Base-by-base conservation (phyloP, 495 filamentous ascomycete genomes). In the Lasiosphaeria miniovina region DNA sequence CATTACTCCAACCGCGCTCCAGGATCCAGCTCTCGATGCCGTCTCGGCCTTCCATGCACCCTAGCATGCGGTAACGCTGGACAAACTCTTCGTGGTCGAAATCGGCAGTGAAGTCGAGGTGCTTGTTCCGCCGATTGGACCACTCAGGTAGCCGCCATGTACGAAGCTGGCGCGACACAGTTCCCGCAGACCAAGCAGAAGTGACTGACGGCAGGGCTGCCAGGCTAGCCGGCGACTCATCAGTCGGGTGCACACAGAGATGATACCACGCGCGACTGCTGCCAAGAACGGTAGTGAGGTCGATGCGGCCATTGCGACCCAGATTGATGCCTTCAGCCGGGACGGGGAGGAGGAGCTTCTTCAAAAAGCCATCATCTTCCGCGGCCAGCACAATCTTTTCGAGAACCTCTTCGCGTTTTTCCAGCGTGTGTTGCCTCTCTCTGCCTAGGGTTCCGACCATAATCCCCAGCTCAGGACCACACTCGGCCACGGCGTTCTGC, bases 1-100 rank as follows among this genome's bases (percentile, higher is more conserved):
- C 94, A 66, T 98, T 98, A 73, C 90, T 96, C 94, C 94, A 98
- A 3, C 94, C 95, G 48, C 94, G 85, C 72, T 98, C 92, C 48
- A 97, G 81, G 53, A 96, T 82, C 94, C 94, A 98, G 70, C 84
- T 96, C 64, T 98, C 91, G 52, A 97, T 90, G 52, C 95, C 95
- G 65, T 98, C 94, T 48, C 86, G 82, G 52, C 95, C 94, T 66
- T 95, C 91, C 61, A 87, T 81, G 70, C 94, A 98, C 15, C 94
- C 94, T 8, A 98, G 81, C 10, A 84, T 80, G 32, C 85, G 75
- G 69, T 96, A 98, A 31, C 95, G 84, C 65, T 80, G 82, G 34
- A 83, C 82, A 68, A 98, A 98, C 69, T 98, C 94, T 45, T 97
- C 90, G 14, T 92, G 71, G 66, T 98, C 94, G 65, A 98, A 98